A percentile compares a stretch with the other conserved stretches of the same genome.
These are phyloP conservation scores for Chrysoporthe cubensis DNA, from an alignment of 2,329 filamentous ascomycete species.

Conservation along the genomic window DNA sequence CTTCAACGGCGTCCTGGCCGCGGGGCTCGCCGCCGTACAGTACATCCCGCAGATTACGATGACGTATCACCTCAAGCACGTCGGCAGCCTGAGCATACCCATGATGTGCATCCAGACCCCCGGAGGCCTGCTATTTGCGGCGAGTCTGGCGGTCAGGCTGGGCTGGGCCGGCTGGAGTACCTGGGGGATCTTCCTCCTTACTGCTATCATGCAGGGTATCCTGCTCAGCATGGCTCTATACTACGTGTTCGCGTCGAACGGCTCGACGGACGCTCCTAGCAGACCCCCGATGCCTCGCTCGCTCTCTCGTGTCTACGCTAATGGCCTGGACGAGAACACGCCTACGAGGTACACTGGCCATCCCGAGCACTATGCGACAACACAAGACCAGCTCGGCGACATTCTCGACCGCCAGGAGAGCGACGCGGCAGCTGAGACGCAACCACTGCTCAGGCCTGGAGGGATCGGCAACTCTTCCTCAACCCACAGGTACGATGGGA, in stretches of 20 bases:
- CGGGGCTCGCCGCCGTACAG: constrained; percentile 80
- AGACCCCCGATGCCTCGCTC: constrained; percentile 47
- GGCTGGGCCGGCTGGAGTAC: constrained; percentile 90
- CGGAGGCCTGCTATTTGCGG: constrained; percentile 86
- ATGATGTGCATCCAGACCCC: constrained; percentile 99
- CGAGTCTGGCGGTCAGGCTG: constrained; percentile 77
- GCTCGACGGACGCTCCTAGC: constrained; percentile 35
- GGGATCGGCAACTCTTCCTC: constrained; percentile 48
- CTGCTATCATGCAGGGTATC: constrained; percentile 81
- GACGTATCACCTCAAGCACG: constrained; percentile 81
- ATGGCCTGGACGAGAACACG: constrained; percentile 55
- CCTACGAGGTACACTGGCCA: constrained; percentile 57
- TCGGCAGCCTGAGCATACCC: constrained; percentile 89
- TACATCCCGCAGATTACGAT: constrained; percentile 96
- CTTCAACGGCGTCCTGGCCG: constrained; percentile 77
- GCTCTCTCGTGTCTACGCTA: constrained; percentile 42
- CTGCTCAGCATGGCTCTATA: constrained; percentile 79
- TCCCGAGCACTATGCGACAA: constrained; percentile 56
- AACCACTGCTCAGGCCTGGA: constrained; percentile 54
- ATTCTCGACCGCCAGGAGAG: constrained; percentile 56
- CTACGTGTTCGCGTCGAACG: constrained; percentile 62
- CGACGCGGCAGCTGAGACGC: constrained; percentile 54
- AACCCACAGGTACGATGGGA: constrained; percentile 9
- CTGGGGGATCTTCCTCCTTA: constrained; percentile 90
- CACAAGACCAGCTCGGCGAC: constrained; percentile 54